These are phyloP conservation scores for Dactylis glomerata DNA, from an alignment of 176 grass and related monocot species.

Conservation along the genomic window DNA sequence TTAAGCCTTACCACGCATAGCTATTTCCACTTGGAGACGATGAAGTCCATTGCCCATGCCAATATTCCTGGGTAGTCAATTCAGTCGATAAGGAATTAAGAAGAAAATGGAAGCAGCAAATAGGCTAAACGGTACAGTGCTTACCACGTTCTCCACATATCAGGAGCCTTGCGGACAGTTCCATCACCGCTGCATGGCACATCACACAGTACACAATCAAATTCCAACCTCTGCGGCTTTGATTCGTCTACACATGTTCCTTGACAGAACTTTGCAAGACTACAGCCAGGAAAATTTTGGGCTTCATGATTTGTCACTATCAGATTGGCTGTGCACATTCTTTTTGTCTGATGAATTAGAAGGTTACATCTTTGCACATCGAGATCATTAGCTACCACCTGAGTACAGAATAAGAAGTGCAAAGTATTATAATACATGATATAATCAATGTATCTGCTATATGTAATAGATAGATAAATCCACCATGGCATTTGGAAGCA, in stretches of 20 bases:
- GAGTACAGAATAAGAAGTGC: background rate
- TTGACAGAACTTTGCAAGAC: constrained; percentile 40
- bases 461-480: constrained; percentile 14
- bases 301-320: constrained; percentile 99
- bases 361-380: constrained; percentile 99
- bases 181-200: constrained; percentile 99
- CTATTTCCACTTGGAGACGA: constrained; percentile 93
- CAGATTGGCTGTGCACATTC: constrained; percentile 96
- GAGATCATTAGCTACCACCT: constrained; percentile 97
- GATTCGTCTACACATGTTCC: constrained; percentile 35
- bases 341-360: constrained; percentile 97
- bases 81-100: constrained; percentile 21
- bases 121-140: background rate
- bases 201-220: constrained; percentile 91
- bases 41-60: constrained; percentile 94
- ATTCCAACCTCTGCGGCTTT: constrained; percentile 53
- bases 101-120: constrained; percentile 2
- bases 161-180: constrained; percentile 93
- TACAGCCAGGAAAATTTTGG: constrained; percentile 85
- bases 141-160: constrained; percentile 99
- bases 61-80: constrained; percentile 71
- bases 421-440: constrained; percentile 21
- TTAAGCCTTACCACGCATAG: constrained; percentile 76
- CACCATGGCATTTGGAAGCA: constrained; percentile 83
- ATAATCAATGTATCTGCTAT: background rate